These are phyloP conservation scores for Citrus cavaleriei DNA, from an alignment of 345 rosid species.

Conservation along the genomic window DNA sequence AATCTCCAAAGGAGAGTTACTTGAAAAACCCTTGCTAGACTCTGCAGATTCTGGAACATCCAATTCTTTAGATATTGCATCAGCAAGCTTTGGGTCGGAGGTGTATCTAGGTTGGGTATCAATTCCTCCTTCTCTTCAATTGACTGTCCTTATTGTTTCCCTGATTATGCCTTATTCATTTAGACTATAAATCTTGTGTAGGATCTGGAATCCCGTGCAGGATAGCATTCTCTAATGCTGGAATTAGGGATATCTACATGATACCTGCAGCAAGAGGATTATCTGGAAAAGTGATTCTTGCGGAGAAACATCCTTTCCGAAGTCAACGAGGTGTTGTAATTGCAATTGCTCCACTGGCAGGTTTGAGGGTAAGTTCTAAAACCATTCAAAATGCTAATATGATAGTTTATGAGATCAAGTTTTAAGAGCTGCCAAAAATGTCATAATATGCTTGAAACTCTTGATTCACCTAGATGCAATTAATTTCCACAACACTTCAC, in stretches of 20 bases:
- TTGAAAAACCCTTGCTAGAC: constrained; percentile 31
- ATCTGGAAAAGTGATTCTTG: constrained; percentile 60
- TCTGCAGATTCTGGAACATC: constrained; percentile 31
- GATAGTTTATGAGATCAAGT: neutral
- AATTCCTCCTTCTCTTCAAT: neutral
- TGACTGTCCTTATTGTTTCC: neutral
- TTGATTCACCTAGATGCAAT: neutral
- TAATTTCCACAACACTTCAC: neutral
- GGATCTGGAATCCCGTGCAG: constrained; percentile 57
- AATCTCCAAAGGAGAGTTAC: constrained; percentile 35
- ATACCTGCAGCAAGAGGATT: constrained; percentile 39
- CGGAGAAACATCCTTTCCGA: constrained; percentile 66
- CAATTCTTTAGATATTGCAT: constrained; percentile 38
- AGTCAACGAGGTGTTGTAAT: constrained; percentile 52
- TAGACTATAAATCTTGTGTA: constrained; percentile 20
- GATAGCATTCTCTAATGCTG: constrained; percentile 55
- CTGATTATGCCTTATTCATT: constrained; percentile 6
- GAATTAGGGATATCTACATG: constrained; percentile 49
- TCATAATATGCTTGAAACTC: neutral
- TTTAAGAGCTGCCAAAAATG: neutral
- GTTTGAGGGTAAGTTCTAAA: constrained; percentile 39
- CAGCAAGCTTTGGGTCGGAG: constrained; percentile 65
- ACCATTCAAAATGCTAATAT: neutral
- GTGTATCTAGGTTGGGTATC: constrained; percentile 44
- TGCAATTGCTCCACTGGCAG: constrained; percentile 64